Evolutionary conservation across 805 yeast genomes (phyloP).

Genomic region (Ogataea minuta): DNA sequence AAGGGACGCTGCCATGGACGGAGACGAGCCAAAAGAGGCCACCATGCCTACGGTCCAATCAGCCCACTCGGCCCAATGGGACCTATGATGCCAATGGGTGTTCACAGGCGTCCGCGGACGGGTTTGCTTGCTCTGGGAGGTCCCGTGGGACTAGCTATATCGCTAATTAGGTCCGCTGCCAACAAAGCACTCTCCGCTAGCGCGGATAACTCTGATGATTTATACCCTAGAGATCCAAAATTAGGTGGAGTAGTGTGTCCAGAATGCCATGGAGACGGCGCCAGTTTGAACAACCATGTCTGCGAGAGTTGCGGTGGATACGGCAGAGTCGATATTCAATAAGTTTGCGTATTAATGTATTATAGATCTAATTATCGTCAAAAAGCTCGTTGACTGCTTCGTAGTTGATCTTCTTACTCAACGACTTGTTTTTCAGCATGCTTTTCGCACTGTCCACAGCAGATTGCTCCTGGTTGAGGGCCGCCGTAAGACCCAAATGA

Average conservation of each 20-base stretch:
- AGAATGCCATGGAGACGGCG: conserved; percentile 1
- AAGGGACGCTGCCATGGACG: too few species aligned
- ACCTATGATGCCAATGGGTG: too few species aligned
- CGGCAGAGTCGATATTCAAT: conserved; percentile 1
- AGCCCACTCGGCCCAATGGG: too few species aligned
- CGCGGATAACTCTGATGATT: conserved; percentile 42
- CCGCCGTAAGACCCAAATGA: conserved; percentile 37
- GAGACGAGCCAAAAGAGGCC: too few species aligned
- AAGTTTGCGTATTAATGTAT: background rate
- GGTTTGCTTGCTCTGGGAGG: too few species aligned
- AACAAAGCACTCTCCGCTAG: too few species aligned
- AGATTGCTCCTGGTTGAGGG: conserved; percentile 48
- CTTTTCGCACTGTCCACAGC: conserved; percentile 80
- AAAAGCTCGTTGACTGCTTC: conserved; percentile 64
- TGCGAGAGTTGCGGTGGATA: background rate
- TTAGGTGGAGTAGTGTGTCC: conserved; percentile 54
- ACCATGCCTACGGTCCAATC: too few species aligned
- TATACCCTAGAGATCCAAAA: conserved; percentile 73
- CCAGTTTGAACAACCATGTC: background rate
- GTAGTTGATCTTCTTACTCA: conserved; percentile 89
- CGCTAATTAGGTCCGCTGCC: too few species aligned
- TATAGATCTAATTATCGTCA: conserved; percentile 23
- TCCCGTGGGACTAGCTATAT: too few species aligned
- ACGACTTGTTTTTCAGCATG: conserved; percentile 71
- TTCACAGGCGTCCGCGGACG: too few species aligned